A percentile compares a stretch with the other conserved stretches of the same genome.
These are phyloP conservation scores for Fragaria iinumae DNA, from an alignment of 306 rosid species.

Conservation along the genomic window DNA sequence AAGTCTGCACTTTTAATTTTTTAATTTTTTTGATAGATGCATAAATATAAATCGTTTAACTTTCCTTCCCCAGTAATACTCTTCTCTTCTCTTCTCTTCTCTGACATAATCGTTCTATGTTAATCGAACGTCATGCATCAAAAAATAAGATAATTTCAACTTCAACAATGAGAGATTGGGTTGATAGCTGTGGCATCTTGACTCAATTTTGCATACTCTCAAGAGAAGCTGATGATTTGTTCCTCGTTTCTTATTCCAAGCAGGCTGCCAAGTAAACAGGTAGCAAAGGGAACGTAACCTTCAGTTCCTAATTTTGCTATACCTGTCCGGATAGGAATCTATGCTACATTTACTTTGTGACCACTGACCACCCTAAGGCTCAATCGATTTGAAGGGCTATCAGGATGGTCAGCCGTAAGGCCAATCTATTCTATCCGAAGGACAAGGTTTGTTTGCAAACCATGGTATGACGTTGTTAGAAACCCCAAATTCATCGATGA, in stretches of 20 bases:
- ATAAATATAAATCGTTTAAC: background rate
- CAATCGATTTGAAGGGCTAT: background rate
- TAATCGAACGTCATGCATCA: no score
- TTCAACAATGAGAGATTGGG: background rate
- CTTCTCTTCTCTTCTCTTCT: background rate
- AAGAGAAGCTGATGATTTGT: background rate
- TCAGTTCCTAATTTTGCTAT: background rate
- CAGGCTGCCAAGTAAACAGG: background rate
- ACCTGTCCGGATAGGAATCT: background rate
- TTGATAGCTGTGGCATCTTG: background rate
- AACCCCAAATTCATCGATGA: constrained; percentile 32
- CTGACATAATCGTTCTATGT: no score
- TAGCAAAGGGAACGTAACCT: no score
- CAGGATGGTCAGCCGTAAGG: background rate
- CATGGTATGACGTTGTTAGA: constrained; percentile 35
- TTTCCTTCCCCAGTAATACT: background rate
- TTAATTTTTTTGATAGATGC: no score
- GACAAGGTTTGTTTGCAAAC: constrained; percentile 47
- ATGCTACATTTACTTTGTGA: background rate
- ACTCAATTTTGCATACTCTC: background rate
- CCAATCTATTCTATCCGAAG: constrained; percentile 30
- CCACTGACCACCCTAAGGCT: background rate
- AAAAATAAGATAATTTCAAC: no score
- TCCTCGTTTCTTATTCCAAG: background rate
- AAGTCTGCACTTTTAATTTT: background rate